These are phyloP conservation scores for Strigomonas galati DNA, from an alignment of 208 protist genomes.

Conservation along the genomic window DNA sequence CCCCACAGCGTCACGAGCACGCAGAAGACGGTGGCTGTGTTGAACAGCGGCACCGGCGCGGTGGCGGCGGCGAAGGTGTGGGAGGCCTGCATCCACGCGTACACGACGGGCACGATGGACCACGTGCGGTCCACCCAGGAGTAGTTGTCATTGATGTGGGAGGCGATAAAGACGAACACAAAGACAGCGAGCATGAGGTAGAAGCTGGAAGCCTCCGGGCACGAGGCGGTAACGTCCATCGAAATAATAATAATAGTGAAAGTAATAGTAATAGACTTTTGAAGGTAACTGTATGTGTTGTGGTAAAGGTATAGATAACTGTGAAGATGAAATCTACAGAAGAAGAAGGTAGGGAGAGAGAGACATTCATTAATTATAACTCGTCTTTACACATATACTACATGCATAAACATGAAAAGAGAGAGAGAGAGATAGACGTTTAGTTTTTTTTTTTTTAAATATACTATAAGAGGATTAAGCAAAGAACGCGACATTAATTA, in stretches of 20 bases:
- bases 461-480: no score
- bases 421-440: no score
- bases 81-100: conserved; percentile 57
- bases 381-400: no score
- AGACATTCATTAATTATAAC: no score
- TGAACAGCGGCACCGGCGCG: conserved; percentile 10
- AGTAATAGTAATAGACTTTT: no score
- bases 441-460: no score
- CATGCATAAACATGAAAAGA: no score
- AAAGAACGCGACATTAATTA: no score
- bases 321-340: no score
- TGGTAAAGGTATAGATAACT: no score
- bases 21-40: conserved; percentile 33
- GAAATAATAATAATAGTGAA: neutral
- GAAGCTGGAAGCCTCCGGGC: conserved; percentile 25
- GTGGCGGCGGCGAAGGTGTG: conserved; percentile 21
- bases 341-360: no score
- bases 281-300: no score
- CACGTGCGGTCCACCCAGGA: conserved; percentile 80
- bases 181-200: conserved; percentile 39
- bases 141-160: conserved; percentile 59
- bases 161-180: conserved; percentile 46
- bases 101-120: conserved; percentile 70
- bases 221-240: conserved; percentile 11
- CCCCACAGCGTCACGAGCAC: conserved; percentile 66